A percentile compares a stretch with the other conserved stretches of the same genome.
phyloP scores from a whole-genome alignment of 2,329 filamentous ascomycete species.

The Cytospora leucostoma region DNA sequence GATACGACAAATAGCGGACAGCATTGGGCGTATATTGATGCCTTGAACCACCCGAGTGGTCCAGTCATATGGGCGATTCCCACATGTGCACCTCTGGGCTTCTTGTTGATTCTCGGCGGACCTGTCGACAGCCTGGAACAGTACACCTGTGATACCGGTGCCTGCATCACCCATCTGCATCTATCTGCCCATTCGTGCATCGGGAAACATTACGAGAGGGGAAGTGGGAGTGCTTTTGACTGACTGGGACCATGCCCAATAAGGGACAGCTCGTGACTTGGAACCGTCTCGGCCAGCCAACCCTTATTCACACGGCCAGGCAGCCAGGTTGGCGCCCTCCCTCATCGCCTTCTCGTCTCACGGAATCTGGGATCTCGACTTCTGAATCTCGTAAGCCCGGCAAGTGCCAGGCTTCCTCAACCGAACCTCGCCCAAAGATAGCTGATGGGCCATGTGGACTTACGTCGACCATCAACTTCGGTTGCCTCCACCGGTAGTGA shows the following conservation, averaged over 20 bases:
- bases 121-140: neutral
- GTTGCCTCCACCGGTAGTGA: constrained; percentile 5
- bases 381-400: neutral
- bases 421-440: neutral
- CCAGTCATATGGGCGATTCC: neutral
- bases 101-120: neutral
- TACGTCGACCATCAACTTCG: neutral
- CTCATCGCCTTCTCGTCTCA: neutral
- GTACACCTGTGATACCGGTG: neutral
- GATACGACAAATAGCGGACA: neutral
- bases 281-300: neutral
- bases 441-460: neutral
- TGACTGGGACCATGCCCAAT: neutral
- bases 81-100: neutral
- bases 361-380: neutral
- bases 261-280: neutral
- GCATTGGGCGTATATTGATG: neutral
- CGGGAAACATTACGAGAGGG: neutral
- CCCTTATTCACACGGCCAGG: neutral
- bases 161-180: neutral
- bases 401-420: neutral
- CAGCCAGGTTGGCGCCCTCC: neutral
- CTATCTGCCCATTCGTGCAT: neutral
- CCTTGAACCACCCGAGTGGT: neutral
- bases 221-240: neutral